Percentiles rank a stretch among this genome's conserved stretches.
phyloP scores from a whole-genome alignment of 768 basidiomycete genomes.

The Mrakia blollopis region DNA sequence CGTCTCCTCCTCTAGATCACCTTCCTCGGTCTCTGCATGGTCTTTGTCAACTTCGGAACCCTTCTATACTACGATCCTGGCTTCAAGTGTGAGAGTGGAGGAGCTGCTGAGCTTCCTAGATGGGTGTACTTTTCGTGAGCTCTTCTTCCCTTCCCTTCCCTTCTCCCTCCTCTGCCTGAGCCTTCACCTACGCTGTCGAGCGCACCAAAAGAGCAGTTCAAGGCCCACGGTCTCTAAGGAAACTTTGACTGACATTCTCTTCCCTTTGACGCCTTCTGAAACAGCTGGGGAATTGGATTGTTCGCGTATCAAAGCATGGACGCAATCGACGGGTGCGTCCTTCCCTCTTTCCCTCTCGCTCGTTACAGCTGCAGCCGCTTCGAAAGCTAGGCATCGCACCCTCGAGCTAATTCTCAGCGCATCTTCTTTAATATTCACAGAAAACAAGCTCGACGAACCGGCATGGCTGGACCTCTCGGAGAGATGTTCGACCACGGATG shows the following conservation, averaged over 20 bases:
- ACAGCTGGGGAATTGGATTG: slow-evolving; percentile 77
- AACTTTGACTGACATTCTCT: slow-evolving; percentile 5
- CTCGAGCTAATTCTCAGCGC: not conserved
- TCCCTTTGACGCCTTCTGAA: not conserved
- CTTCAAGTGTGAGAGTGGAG: slow-evolving; percentile 34
- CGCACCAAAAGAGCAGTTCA: too few species aligned
- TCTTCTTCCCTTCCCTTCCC: slow-evolving; percentile 12
- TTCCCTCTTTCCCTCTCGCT: too few species aligned
- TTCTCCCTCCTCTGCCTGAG: not conserved
- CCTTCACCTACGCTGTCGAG: too few species aligned
- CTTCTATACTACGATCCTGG: slow-evolving; percentile 75
- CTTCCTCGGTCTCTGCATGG: slow-evolving; percentile 71
- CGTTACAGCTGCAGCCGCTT: too few species aligned
- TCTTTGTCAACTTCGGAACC: slow-evolving; percentile 77
- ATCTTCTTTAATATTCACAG: slow-evolving; percentile 46
- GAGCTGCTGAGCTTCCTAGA: slow-evolving; percentile 50
- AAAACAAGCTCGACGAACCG: slow-evolving; percentile 90
- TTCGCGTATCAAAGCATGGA: slow-evolving; percentile 89
- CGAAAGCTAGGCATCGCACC: not conserved
- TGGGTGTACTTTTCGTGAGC: slow-evolving; percentile 89
- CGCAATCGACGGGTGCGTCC: slow-evolving; percentile 77
- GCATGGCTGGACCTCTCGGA: slow-evolving; percentile 95
- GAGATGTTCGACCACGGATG: slow-evolving; percentile 99
- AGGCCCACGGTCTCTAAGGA: too few species aligned
- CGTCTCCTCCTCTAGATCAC: slow-evolving; percentile 64